Conservation (phyloP, 2,329 filamentous ascomycete genomes). For the Ophiostoma sp. region DNA sequence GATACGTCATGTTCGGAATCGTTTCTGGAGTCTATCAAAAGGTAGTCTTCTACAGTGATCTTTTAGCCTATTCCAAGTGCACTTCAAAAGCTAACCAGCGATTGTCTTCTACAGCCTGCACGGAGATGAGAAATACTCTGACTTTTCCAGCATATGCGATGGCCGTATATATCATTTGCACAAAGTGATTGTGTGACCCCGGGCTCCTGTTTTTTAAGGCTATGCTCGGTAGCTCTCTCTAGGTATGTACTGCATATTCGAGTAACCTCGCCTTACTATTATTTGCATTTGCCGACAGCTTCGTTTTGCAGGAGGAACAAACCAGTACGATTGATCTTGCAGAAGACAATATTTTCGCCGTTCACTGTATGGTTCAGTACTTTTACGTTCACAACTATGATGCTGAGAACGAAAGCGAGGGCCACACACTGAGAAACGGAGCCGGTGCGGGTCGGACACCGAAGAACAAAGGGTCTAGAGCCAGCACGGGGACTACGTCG, state of each 20-base stretch:
- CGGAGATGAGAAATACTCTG: not conserved
- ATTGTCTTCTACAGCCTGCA: not conserved
- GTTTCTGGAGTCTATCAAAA: not conserved
- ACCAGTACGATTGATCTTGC: not conserved
- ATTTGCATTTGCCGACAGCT: not conserved
- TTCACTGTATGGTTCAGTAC: slow-evolving; percentile 18
- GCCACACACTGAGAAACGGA: no score
- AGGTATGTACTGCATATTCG: not conserved
- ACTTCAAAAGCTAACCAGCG: no score
- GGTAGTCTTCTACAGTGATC: not conserved
- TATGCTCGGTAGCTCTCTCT: slow-evolving; percentile 9
- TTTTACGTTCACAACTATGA: slow-evolving; percentile 11
- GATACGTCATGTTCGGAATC: not conserved
- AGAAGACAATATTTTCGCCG: not conserved
- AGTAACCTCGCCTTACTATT: not conserved
- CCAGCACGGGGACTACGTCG: not conserved
- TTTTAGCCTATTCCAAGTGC: no score
- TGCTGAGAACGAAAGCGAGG: not conserved
- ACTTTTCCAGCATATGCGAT: not conserved
- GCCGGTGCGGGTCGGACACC: not conserved
- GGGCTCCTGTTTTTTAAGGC: not conserved
- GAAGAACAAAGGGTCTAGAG: not conserved
- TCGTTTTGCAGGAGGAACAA: not conserved
- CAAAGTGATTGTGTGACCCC: slow-evolving; percentile 16
- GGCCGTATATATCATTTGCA: not conserved